Percentiles rank a stretch among this genome's conserved stretches.
phyloP scores from a whole-genome alignment of 495 filamentous ascomycete species.

The Aspergillus ostianus region DNA sequence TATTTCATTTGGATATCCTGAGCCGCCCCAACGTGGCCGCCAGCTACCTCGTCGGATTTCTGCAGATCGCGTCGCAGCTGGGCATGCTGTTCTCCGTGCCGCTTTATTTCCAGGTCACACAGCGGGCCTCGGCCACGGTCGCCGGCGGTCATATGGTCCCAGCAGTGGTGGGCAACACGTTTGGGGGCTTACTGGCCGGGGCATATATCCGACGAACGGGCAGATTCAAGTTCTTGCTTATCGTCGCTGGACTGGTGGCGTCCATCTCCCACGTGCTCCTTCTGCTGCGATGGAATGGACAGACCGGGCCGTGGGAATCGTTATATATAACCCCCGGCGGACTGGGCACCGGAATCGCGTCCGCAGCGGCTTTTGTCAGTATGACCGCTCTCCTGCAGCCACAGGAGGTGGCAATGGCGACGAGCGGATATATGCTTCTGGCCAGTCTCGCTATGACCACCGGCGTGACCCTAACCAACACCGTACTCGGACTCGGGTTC shows the following conservation, averaged over 20 bases:
- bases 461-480: constrained; percentile 50
- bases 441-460: constrained; percentile 51
- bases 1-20: constrained; percentile 60
- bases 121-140: constrained; percentile 49
- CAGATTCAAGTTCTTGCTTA: constrained; percentile 54
- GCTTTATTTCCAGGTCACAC: constrained; percentile 68
- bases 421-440: constrained; percentile 52
- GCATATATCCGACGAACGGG: constrained; percentile 58
- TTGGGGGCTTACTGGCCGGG: constrained; percentile 61
- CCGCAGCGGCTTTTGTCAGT: constrained; percentile 53
- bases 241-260: constrained; percentile 50
- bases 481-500: constrained; percentile 37
- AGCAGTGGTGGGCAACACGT: constrained; percentile 62
- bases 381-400: constrained; percentile 53
- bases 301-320: constrained; percentile 58
- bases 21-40: constrained; percentile 51
- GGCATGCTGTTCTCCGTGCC: constrained; percentile 54
- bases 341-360: constrained; percentile 54
- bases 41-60: constrained; percentile 50
- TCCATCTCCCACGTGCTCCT: constrained; percentile 54
- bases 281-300: constrained; percentile 59
- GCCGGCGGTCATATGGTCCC: constrained; percentile 64
- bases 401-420: constrained; percentile 54
- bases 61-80: constrained; percentile 58
- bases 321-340: constrained; percentile 62